Evolutionary conservation across 768 basidiomycete genomes (phyloP).

Genomic region (Termitomyces sp.): DNA sequence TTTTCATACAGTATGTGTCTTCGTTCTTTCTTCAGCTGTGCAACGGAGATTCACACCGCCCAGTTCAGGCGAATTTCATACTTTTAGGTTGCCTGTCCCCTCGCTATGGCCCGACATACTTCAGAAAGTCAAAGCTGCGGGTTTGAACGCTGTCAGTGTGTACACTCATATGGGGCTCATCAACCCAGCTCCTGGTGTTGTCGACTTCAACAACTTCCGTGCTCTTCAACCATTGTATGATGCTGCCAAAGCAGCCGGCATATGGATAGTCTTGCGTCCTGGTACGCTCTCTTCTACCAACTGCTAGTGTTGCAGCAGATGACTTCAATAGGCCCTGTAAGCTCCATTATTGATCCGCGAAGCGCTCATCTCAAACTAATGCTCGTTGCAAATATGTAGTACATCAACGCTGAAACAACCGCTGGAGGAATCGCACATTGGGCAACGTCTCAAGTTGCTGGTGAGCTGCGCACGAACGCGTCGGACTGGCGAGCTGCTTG

Average conservation of each 20-base stretch:
- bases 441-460: slow-evolving; percentile 64
- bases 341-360: slow-evolving; percentile 7
- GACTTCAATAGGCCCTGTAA: slow-evolving; percentile 30
- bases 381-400: slow-evolving; percentile 23
- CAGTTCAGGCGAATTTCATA: slow-evolving; percentile 84
- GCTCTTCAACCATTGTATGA: slow-evolving; percentile 68
- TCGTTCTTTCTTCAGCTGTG: background rate
- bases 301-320: background rate
- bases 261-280: slow-evolving; percentile 78
- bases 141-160: slow-evolving; percentile 72
- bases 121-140: slow-evolving; percentile 76
- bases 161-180: slow-evolving; percentile 79
- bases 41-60: background rate
- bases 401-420: slow-evolving; percentile 80
- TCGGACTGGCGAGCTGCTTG: slow-evolving; percentile 68
- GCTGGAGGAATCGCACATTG: slow-evolving; percentile 71
- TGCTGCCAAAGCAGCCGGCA: slow-evolving; percentile 64
- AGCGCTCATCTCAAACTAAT: background rate
- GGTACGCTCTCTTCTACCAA: slow-evolving; percentile 31
- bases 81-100: slow-evolving; percentile 76
- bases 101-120: slow-evolving; percentile 79
- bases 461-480: slow-evolving; percentile 67
- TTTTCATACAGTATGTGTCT: slow-evolving; percentile 64
- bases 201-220: slow-evolving; percentile 71
- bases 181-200: slow-evolving; percentile 67